Conservation (phyloP, 768 basidiomycete genomes). For the Kwoniella dejecticola region DNA sequence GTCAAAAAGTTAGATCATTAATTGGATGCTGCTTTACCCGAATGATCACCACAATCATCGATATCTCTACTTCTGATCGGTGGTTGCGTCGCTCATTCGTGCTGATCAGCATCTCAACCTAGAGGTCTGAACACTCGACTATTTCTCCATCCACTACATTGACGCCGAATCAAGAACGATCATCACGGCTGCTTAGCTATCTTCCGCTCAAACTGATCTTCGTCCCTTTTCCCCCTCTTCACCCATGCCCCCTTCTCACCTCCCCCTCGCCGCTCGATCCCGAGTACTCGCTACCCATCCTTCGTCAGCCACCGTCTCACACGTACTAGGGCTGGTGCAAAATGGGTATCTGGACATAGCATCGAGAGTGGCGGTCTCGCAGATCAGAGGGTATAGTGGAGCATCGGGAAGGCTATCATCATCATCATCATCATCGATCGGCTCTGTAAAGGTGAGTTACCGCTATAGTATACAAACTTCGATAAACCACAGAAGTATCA, state of each 20-base stretch:
- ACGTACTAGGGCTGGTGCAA: constrained; percentile 13
- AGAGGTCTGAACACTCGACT: no score
- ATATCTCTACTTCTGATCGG: background rate
- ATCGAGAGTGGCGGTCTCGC: constrained; percentile 6
- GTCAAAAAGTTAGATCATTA: background rate
- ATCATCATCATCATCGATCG: constrained; percentile 12
- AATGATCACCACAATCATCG: background rate
- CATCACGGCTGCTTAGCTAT: no score
- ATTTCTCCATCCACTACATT: no score
- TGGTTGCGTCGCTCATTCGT: background rate
- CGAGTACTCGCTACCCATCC: background rate
- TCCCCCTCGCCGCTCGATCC: constrained; percentile 5
- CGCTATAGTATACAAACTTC: no score
- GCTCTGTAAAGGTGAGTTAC: background rate
- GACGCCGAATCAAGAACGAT: no score
- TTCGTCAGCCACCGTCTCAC: constrained; percentile 4
- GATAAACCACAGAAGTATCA: no score
- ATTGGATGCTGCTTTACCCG: constrained; percentile 5
- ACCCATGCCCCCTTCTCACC: background rate
- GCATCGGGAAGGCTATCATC: constrained; percentile 1
- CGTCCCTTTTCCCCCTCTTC: background rate
- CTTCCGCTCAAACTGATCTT: background rate
- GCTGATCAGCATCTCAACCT: no score
- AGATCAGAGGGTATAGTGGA: constrained; percentile 9
- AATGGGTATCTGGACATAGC: constrained; percentile 17